phyloP scores from a whole-genome alignment of 345 rosid species.

The Excoecaria cochinchinensis region DNA sequence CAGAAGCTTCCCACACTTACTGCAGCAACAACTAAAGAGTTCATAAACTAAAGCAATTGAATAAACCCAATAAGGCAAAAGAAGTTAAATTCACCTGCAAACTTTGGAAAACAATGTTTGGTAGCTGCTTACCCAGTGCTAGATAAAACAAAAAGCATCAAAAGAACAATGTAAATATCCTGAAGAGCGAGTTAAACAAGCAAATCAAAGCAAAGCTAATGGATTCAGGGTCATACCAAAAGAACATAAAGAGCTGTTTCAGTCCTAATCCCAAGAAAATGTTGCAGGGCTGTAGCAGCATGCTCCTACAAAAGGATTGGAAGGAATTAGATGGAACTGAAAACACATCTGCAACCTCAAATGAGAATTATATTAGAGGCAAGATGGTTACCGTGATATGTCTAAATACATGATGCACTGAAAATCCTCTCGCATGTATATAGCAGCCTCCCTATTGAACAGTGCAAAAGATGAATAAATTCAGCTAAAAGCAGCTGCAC shows the following conservation, averaged over 20 bases:
- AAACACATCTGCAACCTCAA: background rate
- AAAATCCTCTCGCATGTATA: conserved; percentile 73
- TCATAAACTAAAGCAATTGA: conserved; percentile 5
- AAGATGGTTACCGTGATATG: conserved; percentile 59
- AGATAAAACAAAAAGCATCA: conserved; percentile 20
- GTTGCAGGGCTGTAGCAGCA: conserved; percentile 71
- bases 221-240: conserved; percentile 48
- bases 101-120: conserved; percentile 64
- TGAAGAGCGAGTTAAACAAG: background rate
- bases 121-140: conserved; percentile 89
- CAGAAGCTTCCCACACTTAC: conserved; percentile 67
- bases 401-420: conserved; percentile 64
- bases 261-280: conserved; percentile 56
- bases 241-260: conserved; percentile 63
- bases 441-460: conserved; percentile 76
- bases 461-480: conserved; percentile 20
- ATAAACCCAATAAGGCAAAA: conserved; percentile 9
- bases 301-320: conserved; percentile 54
- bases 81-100: conserved; percentile 54
- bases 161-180: background rate
- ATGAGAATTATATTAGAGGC: background rate
- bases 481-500: conserved; percentile 1
- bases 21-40: conserved; percentile 33
- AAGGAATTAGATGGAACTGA: conserved; percentile 13
- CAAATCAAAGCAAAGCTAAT: background rate